Evolutionary conservation across 2,329 filamentous ascomycete species (phyloP).

Genomic region (Trichoderma sp.): DNA sequence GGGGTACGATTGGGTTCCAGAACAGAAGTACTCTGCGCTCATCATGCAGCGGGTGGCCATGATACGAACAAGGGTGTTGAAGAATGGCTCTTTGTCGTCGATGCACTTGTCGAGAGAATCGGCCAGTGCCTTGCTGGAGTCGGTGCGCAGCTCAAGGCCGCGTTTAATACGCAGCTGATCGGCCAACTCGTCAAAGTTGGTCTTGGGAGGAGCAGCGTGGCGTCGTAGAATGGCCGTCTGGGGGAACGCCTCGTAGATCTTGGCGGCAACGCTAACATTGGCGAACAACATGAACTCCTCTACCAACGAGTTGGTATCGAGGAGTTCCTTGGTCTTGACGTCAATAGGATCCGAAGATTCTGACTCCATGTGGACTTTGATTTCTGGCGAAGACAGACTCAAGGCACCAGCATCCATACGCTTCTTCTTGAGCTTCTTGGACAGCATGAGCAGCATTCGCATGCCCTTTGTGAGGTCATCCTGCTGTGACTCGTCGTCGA

Average conservation of each 20-base stretch:
- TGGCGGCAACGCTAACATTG: conserved; percentile 89
- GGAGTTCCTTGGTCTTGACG: conserved; percentile 89
- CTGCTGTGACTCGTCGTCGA: conserved; percentile 83
- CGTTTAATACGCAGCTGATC: conserved; percentile 90
- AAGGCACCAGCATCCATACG: conserved; percentile 94
- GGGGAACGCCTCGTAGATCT: conserved; percentile 88
- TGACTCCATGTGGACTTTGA: conserved; percentile 91
- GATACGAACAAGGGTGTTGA: conserved; percentile 97
- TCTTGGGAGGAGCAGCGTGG: conserved; percentile 88
- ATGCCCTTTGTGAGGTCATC: conserved; percentile 91
- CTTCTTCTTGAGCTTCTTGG: conserved; percentile 91
- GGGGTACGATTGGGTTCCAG: conserved; percentile 86
- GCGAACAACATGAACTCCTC: conserved; percentile 99
- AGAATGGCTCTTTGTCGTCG: conserved; percentile 83
- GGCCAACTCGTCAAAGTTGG: conserved; percentile 92
- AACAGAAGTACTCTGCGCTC: conserved; percentile 96
- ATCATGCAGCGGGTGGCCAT: conserved; percentile 99
- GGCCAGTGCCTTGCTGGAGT: conserved; percentile 89
- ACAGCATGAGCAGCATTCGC: conserved; percentile 81
- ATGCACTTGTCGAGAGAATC: conserved; percentile 86
- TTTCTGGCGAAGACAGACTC: conserved; percentile 96
- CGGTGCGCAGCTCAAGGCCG: conserved; percentile 75
- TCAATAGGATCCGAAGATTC: conserved; percentile 96
- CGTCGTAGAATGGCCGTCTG: conserved; percentile 93
- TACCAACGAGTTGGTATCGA: conserved; percentile 95